Percentiles rank a stretch among this genome's conserved stretches.
Evolutionary conservation across 129 eudicot genomes (phyloP).

Genomic region (Glebionis coronaria): DNA sequence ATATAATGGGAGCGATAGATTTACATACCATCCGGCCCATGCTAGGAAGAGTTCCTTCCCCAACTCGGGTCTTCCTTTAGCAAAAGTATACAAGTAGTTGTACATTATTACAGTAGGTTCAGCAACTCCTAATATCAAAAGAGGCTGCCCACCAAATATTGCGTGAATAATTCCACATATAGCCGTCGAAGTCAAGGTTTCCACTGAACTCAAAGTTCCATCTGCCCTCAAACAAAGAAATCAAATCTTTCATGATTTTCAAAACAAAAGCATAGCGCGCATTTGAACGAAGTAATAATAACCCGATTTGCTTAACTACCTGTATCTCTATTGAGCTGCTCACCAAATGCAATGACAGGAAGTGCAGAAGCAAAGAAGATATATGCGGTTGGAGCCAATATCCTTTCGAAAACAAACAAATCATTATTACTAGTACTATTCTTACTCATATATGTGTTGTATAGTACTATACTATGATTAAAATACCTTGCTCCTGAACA

Average conservation of each 20-base stretch:
- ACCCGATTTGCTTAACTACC: slow-evolving; percentile 39
- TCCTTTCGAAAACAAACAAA: slow-evolving; percentile 33
- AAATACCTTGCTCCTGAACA: slow-evolving; percentile 64
- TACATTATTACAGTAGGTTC: slow-evolving; percentile 92
- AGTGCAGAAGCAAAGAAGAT: slow-evolving; percentile 94
- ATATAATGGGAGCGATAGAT: background rate
- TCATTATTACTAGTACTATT: background rate
- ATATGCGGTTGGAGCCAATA: slow-evolving; percentile 89
- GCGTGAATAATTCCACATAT: slow-evolving; percentile 86
- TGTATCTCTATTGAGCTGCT: slow-evolving; percentile 83
- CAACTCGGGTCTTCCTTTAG: slow-evolving; percentile 50
- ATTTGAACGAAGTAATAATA: no score
- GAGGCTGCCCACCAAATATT: slow-evolving; percentile 87
- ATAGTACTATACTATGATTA: no score
- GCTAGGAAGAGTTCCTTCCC: slow-evolving; percentile 71
- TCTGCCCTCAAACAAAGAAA: slow-evolving; percentile 32
- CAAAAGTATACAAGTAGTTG: slow-evolving; percentile 60
- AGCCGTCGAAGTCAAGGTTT: slow-evolving; percentile 82
- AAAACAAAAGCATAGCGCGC: no score
- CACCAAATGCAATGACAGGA: slow-evolving; percentile 95
- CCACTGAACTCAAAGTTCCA: slow-evolving; percentile 76
- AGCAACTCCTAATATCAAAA: slow-evolving; percentile 86
- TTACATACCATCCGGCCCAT: slow-evolving; percentile 79
- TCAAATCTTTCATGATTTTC: background rate
- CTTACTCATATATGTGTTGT: no score